Conservation (phyloP, 148 eudicot genomes). For the Vaccinium macrocarpon region DNA sequence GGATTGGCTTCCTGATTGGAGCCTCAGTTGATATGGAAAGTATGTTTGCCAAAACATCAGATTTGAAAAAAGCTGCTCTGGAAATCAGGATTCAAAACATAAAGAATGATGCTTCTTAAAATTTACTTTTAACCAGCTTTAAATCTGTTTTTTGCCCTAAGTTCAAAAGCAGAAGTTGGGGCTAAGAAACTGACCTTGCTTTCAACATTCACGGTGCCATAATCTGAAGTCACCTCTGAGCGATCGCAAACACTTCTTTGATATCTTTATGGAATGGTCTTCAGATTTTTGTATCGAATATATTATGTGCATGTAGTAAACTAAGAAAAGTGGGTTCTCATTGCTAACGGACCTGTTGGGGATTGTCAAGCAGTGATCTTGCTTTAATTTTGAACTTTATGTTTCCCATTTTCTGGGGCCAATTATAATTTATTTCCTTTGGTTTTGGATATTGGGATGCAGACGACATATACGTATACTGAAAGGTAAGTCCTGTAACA, state of each 20-base stretch:
- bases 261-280: neutral
- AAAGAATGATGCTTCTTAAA: neutral
- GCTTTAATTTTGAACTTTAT: neutral
- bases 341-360: neutral
- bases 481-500: conserved; percentile 47
- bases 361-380: neutral
- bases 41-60: neutral
- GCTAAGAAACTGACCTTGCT: neutral
- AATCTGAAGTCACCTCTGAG: neutral
- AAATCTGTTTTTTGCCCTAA: neutral
- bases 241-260: neutral
- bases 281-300: neutral
- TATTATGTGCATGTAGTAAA: neutral
- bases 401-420: neutral
- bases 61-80: neutral
- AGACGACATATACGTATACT: conserved; percentile 48
- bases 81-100: neutral
- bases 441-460: conserved; percentile 23
- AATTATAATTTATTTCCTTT: conserved; percentile 9
- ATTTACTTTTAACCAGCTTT: neutral
- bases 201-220: neutral
- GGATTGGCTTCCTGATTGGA: neutral
- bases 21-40: neutral
- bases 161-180: neutral
- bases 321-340: neutral